Evolutionary conservation across 305 asterid genomes (phyloP), one percentile per base, ranked within the genome.

Genomic region (Solanum hybrid): DNA sequence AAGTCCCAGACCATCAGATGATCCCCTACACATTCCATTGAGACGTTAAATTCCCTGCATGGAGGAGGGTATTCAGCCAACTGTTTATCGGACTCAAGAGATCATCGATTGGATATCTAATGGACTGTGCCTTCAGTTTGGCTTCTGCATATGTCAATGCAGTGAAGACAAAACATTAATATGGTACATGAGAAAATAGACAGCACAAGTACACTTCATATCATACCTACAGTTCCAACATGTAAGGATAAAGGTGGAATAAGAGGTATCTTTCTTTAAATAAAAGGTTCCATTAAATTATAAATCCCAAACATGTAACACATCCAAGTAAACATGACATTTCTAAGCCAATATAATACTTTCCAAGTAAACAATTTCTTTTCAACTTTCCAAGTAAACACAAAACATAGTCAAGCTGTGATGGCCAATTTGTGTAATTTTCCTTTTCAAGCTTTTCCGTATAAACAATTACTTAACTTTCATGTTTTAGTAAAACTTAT

Each of bases 1-100:
- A 97, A 96, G 92, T 96, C 99, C 99, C 99, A 96, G 85, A 95
- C 97, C 99, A 97, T 96, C 93, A 97, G 72, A 90, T 94, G 94
- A 92, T 95, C 95, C 91, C 98, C 98, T 56, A 95, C 96, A 92
- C 97, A 96, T 88, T 92, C 93, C 96, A 95, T 95, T 64, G 99
- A 96, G 89, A 95, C 93, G 88, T 60, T 91, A 90, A 96, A 96
- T 87, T 97, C 97, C 90, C 90, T 90, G 92, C 95, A 93, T 10
- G 93, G 97, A 75, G 91, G 87, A 90, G 99, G 98, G 89, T 95
- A 94, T 86, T 93, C 95, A 36, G 87, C 88, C 92, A 96, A 91
- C 89, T 92, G 92, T 17, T 88, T 93, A 91, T 96, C 98, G 89
- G 94, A 96, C 91, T 92, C 91, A 94, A 90, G 91, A 95, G 93